phyloP scores from a whole-genome alignment of 306 rosid species.

The Trifolium subterraneum region DNA sequence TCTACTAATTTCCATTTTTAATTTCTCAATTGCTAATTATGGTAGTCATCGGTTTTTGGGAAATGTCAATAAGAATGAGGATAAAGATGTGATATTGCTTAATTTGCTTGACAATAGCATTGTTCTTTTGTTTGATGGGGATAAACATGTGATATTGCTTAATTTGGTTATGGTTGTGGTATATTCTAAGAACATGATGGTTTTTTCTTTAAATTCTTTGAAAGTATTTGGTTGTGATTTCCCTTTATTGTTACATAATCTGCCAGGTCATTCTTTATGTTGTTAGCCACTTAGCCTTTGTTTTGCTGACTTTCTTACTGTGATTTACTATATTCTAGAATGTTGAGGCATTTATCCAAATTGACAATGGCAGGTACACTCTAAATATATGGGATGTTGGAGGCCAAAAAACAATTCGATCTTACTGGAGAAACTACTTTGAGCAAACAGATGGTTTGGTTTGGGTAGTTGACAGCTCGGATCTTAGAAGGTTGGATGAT shows the following conservation, averaged over 20 bases:
- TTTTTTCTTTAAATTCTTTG: slow-evolving; percentile 19
- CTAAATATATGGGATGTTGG: slow-evolving; percentile 92
- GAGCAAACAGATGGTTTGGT: slow-evolving; percentile 94
- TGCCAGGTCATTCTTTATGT: neutral
- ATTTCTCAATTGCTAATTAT: slow-evolving; percentile 2
- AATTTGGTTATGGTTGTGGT: neutral
- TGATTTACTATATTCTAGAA: slow-evolving; percentile 5
- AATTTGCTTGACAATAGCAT: too few species aligned
- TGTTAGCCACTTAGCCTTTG: neutral
- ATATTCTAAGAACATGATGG: neutral
- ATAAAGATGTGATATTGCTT: too few species aligned
- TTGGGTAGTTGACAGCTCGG: slow-evolving; percentile 94
- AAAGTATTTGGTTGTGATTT: slow-evolving; percentile 10
- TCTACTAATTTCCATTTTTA: neutral
- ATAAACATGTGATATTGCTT: slow-evolving; percentile 3
- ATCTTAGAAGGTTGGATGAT: slow-evolving; percentile 85
- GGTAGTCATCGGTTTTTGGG: neutral
- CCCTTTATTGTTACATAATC: neutral
- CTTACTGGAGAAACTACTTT: slow-evolving; percentile 92
- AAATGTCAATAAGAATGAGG: neutral
- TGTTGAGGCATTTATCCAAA: slow-evolving; percentile 24
- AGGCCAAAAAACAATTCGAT: slow-evolving; percentile 90
- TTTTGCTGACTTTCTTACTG: neutral
- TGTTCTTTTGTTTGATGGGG: neutral
- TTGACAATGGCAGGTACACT: slow-evolving; percentile 64